These are phyloP conservation scores for Penicillium ochrochloron DNA, from an alignment of 495 filamentous ascomycete genomes.

Conservation along the genomic window DNA sequence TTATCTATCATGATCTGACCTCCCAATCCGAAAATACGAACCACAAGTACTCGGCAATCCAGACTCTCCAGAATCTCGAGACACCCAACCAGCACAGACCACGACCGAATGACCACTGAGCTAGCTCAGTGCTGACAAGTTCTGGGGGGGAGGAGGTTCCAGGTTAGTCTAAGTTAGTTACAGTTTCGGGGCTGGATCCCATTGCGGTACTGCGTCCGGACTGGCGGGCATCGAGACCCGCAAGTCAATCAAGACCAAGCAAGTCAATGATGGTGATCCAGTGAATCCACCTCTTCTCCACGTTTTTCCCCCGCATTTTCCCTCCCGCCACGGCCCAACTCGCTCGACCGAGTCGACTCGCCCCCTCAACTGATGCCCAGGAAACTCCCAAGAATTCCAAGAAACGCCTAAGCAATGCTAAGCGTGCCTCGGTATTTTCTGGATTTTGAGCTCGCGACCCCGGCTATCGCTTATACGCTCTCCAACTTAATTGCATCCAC, in stretches of 20 bases:
- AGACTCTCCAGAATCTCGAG: neutral
- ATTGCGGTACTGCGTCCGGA: conserved; percentile 23
- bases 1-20: neutral
- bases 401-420: conserved; percentile 8
- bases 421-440: conserved; percentile 40
- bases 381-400: neutral
- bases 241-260: conserved; percentile 3
- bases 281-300: conserved; percentile 20
- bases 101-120: neutral
- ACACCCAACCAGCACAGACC: conserved; percentile 5
- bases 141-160: neutral
- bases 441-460: conserved; percentile 20
- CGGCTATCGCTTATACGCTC: conserved; percentile 33
- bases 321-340: conserved; percentile 4
- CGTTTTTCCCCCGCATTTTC: conserved; percentile 38
- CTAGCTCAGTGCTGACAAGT: neutral
- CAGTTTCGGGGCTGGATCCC: conserved; percentile 30
- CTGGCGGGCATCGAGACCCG: conserved; percentile 13
- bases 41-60: neutral
- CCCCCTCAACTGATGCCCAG: neutral
- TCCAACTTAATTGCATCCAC: neutral
- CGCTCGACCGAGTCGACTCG: neutral
- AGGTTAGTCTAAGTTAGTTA: conserved; percentile 3
- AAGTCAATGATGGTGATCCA: conserved; percentile 17
- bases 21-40: neutral